Base-by-base conservation (phyloP, 345 rosid genomes). In the Rhodamnia rubescens region DNA sequence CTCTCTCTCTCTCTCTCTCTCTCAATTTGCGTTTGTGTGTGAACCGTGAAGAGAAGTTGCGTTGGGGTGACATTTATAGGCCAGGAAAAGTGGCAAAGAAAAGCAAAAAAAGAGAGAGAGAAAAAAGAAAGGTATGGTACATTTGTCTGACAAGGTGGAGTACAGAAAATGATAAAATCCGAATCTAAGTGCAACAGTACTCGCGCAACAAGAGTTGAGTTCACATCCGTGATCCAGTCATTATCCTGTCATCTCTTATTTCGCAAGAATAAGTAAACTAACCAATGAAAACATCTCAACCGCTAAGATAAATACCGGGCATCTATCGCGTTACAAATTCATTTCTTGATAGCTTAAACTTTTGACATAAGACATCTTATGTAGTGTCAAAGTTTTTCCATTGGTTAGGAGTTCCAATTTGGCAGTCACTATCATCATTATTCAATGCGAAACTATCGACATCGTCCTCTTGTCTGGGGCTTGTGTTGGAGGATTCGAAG, bases 41-140 rank as follows among this genome's bases (percentile, higher is more conserved):
- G 78, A 80, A 80, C 86, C n/a, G 88, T 78, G 81, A 88, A 57
- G 89, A 84, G 84, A 59, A 88, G 86, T 87, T 81, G 47, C 4
- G 78, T 7, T 21, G 47, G 61, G 78, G 42, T 44, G 86, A 85
- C 57, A 92, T 92, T 92, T 95, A 95, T 95, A 94, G 93, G 89
- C 91, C 24, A 74, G 74, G 78, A 14, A 36, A 69, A 80, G 49
- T 42, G 52, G 47, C 78, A 18, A 69, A 4, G 24, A 40, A 69
- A 69, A 69, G 47, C 2, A 69, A 69, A 8, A 69, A 5, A 20
- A 32, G 44, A 64, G 8, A 2, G 24, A 64, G 3, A 7, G 32
- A 32, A 16, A 69, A 32, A 69, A 69, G 78, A 69, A 69, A 69
- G 78, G 78, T 69, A 18, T 18, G 78, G 78, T 18, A 69, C 26